Percentiles rank a stretch among this genome's conserved stretches.
Conservation (phyloP, 805 yeast species). For the Torulaspora delbrueckii region DNA sequence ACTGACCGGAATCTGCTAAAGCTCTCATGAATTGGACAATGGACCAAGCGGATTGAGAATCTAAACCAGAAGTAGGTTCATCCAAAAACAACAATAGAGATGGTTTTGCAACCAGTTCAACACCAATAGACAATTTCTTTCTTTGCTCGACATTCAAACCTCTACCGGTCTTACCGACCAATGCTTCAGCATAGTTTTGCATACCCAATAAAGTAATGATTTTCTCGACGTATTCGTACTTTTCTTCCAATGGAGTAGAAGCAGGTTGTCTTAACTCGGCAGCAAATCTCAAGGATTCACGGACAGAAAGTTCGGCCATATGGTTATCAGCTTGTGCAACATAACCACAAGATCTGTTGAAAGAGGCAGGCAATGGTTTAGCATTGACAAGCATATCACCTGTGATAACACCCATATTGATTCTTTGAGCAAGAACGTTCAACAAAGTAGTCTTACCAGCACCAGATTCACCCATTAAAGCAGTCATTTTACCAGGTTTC, state of each 20-base stretch:
- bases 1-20: slow-evolving; percentile 67
- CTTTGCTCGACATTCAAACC: slow-evolving; percentile 68
- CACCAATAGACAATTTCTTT: slow-evolving; percentile 65
- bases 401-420: slow-evolving; percentile 63
- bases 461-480: slow-evolving; percentile 83
- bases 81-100: slow-evolving; percentile 57
- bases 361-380: slow-evolving; percentile 51
- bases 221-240: slow-evolving; percentile 62
- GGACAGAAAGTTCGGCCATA: slow-evolving; percentile 60
- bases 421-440: slow-evolving; percentile 67
- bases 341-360: slow-evolving; percentile 74
- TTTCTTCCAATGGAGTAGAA: slow-evolving; percentile 52
- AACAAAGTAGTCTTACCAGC: slow-evolving; percentile 80
- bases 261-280: slow-evolving; percentile 68
- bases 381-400: slow-evolving; percentile 74
- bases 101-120: slow-evolving; percentile 67
- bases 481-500: slow-evolving; percentile 76
- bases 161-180: slow-evolving; percentile 71
- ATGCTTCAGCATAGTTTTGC: slow-evolving; percentile 69
- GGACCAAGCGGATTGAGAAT: slow-evolving; percentile 64
- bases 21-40: slow-evolving; percentile 62
- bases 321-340: slow-evolving; percentile 81
- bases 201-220: slow-evolving; percentile 63
- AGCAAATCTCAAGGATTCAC: slow-evolving; percentile 68
- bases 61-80: slow-evolving; percentile 72